Evolutionary conservation across 805 yeast genomes (phyloP).

Genomic region (Saccharomyces eubayanus): DNA sequence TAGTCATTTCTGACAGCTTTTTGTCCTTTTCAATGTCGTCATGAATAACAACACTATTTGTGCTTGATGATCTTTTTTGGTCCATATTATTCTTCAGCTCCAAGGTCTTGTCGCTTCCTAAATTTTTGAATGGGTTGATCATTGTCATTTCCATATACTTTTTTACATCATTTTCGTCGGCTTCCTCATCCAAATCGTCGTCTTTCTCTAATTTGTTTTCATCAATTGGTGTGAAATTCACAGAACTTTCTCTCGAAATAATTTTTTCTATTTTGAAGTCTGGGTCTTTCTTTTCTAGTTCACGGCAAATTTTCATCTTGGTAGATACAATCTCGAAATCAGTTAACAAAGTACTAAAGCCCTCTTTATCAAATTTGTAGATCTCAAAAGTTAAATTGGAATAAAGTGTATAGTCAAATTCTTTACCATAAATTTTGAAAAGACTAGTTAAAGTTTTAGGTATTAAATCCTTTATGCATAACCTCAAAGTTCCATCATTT

Average conservation of each 20-base stretch:
- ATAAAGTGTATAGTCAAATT: conserved; percentile 20
- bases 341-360: conserved; percentile 11
- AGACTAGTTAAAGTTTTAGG: conserved; percentile 1
- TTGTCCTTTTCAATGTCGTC: conserved; percentile 6
- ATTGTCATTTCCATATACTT: conserved; percentile 29
- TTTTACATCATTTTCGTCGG: conserved; percentile 17
- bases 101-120: not conserved
- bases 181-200: conserved; percentile 4
- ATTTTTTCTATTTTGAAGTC: conserved; percentile 8
- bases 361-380: conserved; percentile 7
- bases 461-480: conserved; percentile 2
- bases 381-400: conserved; percentile 15
- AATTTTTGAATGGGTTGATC: conserved; percentile 25
- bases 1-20: conserved; percentile 28
- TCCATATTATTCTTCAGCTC: not conserved
- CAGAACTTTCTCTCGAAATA: conserved; percentile 1
- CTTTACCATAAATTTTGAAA: conserved; percentile 24
- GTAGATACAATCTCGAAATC: conserved; percentile 18
- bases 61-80: conserved; percentile 12
- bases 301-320: conserved; percentile 23
- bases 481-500: not conserved
- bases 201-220: not conserved
- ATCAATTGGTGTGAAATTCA: not conserved
- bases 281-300: conserved; percentile 18
- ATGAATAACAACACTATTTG: conserved; percentile 21